A percentile compares a stretch with the other conserved stretches of the same genome.
These are phyloP conservation scores for Peronosclerospora sorghi DNA, from an alignment of 352 stramenopile genomes.

Conservation along the genomic window DNA sequence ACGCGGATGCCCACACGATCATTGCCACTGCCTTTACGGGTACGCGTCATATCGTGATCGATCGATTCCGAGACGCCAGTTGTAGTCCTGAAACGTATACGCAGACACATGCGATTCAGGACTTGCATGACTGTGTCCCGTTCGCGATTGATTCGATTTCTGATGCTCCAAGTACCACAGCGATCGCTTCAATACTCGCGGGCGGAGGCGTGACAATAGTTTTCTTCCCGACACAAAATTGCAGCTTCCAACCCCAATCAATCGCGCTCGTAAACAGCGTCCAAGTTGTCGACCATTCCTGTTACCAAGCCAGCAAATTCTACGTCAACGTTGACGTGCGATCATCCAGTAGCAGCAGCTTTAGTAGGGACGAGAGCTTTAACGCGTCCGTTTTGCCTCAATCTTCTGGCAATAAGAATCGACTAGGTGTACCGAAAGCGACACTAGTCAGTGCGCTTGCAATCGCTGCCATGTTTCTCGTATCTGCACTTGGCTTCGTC, in stretches of 20 bases:
- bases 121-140: conserved; percentile 11
- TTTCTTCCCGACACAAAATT: conserved; percentile 10
- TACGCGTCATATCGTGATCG: conserved; percentile 15
- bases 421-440: not conserved
- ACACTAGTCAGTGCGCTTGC: conserved; percentile 2
- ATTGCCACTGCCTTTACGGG: conserved; percentile 6
- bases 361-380: not conserved
- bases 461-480: conserved; percentile 4
- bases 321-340: conserved; percentile 7
- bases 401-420: not conserved
- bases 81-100: conserved; percentile 13
- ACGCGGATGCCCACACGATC: conserved; percentile 1
- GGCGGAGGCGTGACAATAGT: conserved; percentile 13
- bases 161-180: not conserved
- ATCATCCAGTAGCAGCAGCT: not conserved
- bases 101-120: conserved; percentile 13
- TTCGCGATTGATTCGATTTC: conserved; percentile 16
- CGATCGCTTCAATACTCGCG: conserved; percentile 9
- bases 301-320: conserved; percentile 15
- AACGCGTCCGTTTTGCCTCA: too few species aligned
- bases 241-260: conserved; percentile 1
- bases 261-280: conserved; percentile 1
- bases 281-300: conserved; percentile 7
- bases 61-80: conserved; percentile 12
- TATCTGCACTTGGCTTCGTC: conserved; percentile 6